Conservation (phyloP, 2,329 filamentous ascomycete genomes). For the Pezizomycotina sp. region DNA sequence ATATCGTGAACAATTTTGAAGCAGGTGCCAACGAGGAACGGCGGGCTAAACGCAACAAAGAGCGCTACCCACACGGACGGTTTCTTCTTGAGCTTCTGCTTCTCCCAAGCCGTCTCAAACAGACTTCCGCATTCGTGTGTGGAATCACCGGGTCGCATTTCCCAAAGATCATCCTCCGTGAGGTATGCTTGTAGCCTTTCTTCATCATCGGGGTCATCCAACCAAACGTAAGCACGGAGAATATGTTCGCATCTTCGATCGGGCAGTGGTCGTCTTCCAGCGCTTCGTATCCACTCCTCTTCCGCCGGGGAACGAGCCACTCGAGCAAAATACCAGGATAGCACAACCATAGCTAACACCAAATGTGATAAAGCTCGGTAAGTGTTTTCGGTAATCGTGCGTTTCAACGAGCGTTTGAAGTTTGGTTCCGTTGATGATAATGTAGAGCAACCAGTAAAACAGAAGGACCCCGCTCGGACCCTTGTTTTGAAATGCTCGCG, state of each 20-base stretch:
- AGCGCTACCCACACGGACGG: conserved; percentile 80
- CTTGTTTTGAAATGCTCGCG: conserved; percentile 68
- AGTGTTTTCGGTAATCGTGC: conserved; percentile 46
- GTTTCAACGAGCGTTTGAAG: conserved; percentile 71
- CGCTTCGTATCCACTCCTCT: conserved; percentile 43
- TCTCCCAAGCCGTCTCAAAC: conserved; percentile 60
- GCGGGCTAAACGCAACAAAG: conserved; percentile 66
- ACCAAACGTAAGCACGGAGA: conserved; percentile 81
- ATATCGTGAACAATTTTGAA: conserved; percentile 84
- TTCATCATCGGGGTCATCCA: conserved; percentile 99
- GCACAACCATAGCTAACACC: conserved; percentile 55
- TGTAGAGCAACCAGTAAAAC: conserved; percentile 80
- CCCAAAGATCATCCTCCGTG: conserved; percentile 93
- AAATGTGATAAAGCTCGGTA: conserved; percentile 65
- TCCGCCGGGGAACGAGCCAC: conserved; percentile 65
- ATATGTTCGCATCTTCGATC: conserved; percentile 81
- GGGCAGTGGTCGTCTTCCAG: conserved; percentile 42
- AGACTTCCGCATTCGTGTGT: conserved; percentile 54
- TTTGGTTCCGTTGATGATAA: conserved; percentile 65
- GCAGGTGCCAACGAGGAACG: conserved; percentile 62
- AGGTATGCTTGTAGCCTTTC: conserved; percentile 77
- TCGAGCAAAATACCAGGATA: conserved; percentile 58
- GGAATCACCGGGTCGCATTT: conserved; percentile 61
- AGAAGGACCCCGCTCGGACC: conserved; percentile 76
- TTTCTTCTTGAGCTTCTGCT: conserved; percentile 53